Evolutionary conservation across 1,139 yeast species (phyloP).

Genomic region (Saccharomyces hybrid): DNA sequence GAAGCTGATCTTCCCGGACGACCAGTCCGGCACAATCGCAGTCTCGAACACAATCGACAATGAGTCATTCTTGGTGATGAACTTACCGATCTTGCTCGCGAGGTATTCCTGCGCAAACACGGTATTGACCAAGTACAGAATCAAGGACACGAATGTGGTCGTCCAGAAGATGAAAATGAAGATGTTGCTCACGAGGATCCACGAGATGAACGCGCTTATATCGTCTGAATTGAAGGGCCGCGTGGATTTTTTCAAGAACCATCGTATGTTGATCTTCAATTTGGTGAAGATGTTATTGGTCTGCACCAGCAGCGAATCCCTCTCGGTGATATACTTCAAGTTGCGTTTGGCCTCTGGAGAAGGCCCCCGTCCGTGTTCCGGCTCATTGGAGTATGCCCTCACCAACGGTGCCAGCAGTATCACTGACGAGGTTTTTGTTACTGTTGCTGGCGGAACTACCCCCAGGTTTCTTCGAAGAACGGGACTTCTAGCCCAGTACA

Average conservation of each 20-base stretch:
- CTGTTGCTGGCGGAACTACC: neutral
- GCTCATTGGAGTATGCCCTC: neutral
- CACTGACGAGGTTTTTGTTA: no score
- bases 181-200: slow-evolving; percentile 84
- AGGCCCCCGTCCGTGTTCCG: neutral
- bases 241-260: slow-evolving; percentile 56
- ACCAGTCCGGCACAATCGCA: slow-evolving; percentile 94
- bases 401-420: neutral
- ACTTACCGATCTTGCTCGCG: slow-evolving; percentile 72
- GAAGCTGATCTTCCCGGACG: slow-evolving; percentile 76
- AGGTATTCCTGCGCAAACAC: slow-evolving; percentile 85
- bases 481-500: neutral
- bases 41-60: slow-evolving; percentile 82
- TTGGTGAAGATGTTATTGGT: slow-evolving; percentile 19
- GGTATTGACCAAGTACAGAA: slow-evolving; percentile 73
- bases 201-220: slow-evolving; percentile 77
- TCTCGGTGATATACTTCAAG: slow-evolving; percentile 19
- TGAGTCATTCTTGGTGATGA: slow-evolving; percentile 82
- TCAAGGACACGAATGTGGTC: slow-evolving; percentile 76
- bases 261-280: slow-evolving; percentile 50
- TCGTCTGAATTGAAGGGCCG: slow-evolving; percentile 85
- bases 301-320: slow-evolving; percentile 23
- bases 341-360: neutral
- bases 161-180: slow-evolving; percentile 74
- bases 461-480: neutral